Base-by-base conservation (phyloP, 169 alveolate genomes). In the Cryptosporidium viatorum region DNA sequence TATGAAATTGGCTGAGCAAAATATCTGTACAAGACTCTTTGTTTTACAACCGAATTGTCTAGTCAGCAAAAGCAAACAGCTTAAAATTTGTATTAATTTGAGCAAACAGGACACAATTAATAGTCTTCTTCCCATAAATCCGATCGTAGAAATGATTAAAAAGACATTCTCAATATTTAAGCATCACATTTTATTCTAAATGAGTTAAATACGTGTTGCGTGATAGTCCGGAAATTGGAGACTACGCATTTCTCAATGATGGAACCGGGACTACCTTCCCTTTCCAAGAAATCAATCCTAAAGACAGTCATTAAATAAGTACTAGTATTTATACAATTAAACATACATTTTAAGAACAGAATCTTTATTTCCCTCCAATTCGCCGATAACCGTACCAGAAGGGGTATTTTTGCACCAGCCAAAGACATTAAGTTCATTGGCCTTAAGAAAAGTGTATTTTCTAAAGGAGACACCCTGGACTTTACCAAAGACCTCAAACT, bases 381-480 rank as follows among this genome's bases (percentile, higher is more conserved):
- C 93, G 41, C 95, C 95, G n/a, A 35, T 31, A 23, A 93, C 95
- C 18, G 95, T 84, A 16, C 92, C 93, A 10, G 69, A 45, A 41
- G 59, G 2, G 16, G 95, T 84, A 39, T 93, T 93, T 31, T 51
- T 37, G 43, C 91, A 92, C 95, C 95, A 93, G 1, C 95, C 95
- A 26, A 58, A 65, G 7, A 93, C n/a, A 2, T 85, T 94, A 10
- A 93, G 86, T 41, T 85, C 70, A 35, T 68, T 39, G 1, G 95
- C 95, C 37, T 70, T 59, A 12, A 21, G 23, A 9, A 21, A 50
- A 18, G 95, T 93, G 75, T 93, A 55, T 84, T 52, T 92, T 43
- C 95, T 51, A 71, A 93, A 93, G 60, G 29, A 91, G 10, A 93
- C 95, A n/a, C 95, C 95, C 71, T 93, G 95, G 69, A 93, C 95